phyloP scores from a whole-genome alignment of 2,329 filamentous ascomycete genomes.

The Paecilomyces sp. region DNA sequence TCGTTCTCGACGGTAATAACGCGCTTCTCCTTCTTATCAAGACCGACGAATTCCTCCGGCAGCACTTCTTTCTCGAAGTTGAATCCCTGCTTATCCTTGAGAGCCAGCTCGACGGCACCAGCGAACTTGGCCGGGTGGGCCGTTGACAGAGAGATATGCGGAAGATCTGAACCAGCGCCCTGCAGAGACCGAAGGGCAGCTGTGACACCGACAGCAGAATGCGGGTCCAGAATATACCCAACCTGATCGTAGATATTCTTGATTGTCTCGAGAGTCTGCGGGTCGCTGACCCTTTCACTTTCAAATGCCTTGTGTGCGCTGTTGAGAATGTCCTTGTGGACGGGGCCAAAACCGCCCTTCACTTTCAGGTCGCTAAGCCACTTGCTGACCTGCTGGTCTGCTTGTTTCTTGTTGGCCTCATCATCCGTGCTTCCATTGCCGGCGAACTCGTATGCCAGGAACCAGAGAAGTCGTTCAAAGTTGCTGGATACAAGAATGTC shows the following conservation, averaged over 20 bases:
- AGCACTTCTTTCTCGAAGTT: constrained; percentile 66
- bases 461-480: constrained; percentile 95
- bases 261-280: constrained; percentile 63
- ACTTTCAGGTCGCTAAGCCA: constrained; percentile 80
- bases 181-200: constrained; percentile 64
- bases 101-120: constrained; percentile 71
- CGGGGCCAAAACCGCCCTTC: constrained; percentile 67
- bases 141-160: constrained; percentile 78
- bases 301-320: constrained; percentile 69
- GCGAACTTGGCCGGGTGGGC: constrained; percentile 96
- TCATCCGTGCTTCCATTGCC: constrained; percentile 47
- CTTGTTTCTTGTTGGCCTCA: constrained; percentile 40
- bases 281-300: constrained; percentile 62
- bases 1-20: constrained; percentile 17
- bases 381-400: constrained; percentile 64
- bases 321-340: constrained; percentile 65
- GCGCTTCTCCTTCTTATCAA: constrained; percentile 53
- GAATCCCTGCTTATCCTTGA: constrained; percentile 65
- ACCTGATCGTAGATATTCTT: constrained; percentile 34
- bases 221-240: constrained; percentile 84
- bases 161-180: constrained; percentile 40
- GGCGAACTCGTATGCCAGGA: constrained; percentile 57
- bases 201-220: constrained; percentile 79
- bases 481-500: constrained; percentile 95
- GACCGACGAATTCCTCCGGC: constrained; percentile 71